phyloP scores from a whole-genome alignment of 441 rosid species.

The Adansonia madagascariensis region DNA sequence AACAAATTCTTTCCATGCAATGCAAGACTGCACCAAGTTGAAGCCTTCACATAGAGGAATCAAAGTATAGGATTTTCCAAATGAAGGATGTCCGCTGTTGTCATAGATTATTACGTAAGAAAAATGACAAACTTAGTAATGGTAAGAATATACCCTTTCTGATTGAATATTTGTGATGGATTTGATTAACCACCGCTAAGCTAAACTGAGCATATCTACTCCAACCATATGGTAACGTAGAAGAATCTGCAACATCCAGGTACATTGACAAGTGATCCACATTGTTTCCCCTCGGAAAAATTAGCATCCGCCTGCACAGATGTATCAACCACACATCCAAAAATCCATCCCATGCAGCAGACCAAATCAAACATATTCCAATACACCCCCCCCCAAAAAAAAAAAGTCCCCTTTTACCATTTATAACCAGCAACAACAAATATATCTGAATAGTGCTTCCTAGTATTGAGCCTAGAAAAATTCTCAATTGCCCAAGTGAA shows the following conservation, averaged over 20 bases:
- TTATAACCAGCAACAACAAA: slow-evolving; percentile 79
- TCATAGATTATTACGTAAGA: not conserved
- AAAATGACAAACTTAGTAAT: not conserved
- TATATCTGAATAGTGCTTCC: slow-evolving; percentile 86
- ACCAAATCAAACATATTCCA: slow-evolving; percentile 5
- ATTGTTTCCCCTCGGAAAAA: slow-evolving; percentile 94
- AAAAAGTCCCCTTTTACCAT: slow-evolving; percentile 55
- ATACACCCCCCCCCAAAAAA: not conserved
- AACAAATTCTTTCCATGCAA: not conserved
- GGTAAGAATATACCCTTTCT: slow-evolving; percentile 65
- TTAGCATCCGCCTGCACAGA: slow-evolving; percentile 75
- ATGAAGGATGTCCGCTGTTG: not conserved
- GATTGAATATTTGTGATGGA: slow-evolving; percentile 61
- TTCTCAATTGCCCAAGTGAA: slow-evolving; percentile 80
- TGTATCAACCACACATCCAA: slow-evolving; percentile 24
- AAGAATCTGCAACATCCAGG: slow-evolving; percentile 86
- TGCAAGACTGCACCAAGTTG: not conserved
- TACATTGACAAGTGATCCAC: slow-evolving; percentile 95
- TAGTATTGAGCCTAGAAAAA: slow-evolving; percentile 73
- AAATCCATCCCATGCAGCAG: slow-evolving; percentile 19
- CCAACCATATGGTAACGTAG: slow-evolving; percentile 84
- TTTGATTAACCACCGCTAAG: slow-evolving; percentile 81
- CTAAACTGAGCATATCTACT: slow-evolving; percentile 91
- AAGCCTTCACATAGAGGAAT: not conserved
- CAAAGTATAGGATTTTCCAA: not conserved